Percentiles rank a stretch among this genome's conserved stretches.
phyloP scores from a whole-genome alignment of 306 rosid genomes.

The barrel medic (Medicago truncatula) region DNA sequence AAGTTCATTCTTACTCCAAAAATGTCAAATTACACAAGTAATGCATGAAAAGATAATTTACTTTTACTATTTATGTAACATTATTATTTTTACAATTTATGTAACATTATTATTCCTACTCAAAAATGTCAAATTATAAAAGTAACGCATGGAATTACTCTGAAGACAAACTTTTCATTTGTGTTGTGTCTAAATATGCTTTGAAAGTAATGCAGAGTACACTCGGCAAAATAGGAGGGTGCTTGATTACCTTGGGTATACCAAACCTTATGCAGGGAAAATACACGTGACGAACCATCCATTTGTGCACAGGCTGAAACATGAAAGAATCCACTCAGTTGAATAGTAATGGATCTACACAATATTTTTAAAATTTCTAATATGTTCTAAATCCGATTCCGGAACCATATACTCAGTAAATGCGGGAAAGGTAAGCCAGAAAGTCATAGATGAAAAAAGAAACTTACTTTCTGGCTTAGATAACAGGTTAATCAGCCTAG shows the following conservation, averaged over 20 bases:
- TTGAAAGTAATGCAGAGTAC: constrained; percentile 20
- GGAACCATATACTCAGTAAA: constrained; percentile 18
- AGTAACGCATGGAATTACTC: background rate
- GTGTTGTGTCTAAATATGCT: constrained; percentile 8
- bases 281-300: constrained; percentile 96
- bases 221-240: constrained; percentile 14
- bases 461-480: background rate
- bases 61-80: constrained; percentile 1
- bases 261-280: constrained; percentile 85
- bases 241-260: constrained; percentile 71
- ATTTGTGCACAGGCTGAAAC: constrained; percentile 94
- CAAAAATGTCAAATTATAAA: too few species aligned
- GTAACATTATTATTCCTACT: too few species aligned
- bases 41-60: constrained; percentile 4
- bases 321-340: constrained; percentile 40
- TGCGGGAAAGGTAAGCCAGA: constrained; percentile 11
- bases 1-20: constrained; percentile 29
- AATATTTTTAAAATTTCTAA: constrained; percentile 4
- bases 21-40: constrained; percentile 19
- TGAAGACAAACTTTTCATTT: constrained; percentile 25
- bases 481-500: constrained; percentile 1
- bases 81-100: background rate
- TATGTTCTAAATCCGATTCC: constrained; percentile 18
- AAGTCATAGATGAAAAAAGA: constrained; percentile 1
- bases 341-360: constrained; percentile 22